These are phyloP conservation scores for Coelastrella sp. DNA, from an alignment of 139 green algal genomes.

Conservation along the genomic window DNA sequence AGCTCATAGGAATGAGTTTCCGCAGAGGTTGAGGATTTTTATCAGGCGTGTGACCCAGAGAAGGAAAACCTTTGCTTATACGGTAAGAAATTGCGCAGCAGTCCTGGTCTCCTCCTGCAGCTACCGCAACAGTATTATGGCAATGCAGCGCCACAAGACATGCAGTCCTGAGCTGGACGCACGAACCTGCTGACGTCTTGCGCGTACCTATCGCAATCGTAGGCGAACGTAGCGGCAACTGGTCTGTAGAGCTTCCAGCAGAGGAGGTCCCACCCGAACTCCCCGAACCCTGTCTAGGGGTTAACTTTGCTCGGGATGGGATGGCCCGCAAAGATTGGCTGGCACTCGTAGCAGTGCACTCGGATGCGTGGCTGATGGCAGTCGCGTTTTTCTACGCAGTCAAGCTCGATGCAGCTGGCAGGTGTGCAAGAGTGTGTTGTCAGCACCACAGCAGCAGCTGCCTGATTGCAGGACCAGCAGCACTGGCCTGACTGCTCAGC, in stretches of 20 bases:
- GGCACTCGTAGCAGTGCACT: conserved; percentile 96
- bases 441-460: background rate
- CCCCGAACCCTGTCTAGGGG: conserved; percentile 97
- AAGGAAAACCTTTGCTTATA: conserved; percentile 99
- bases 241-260: conserved; percentile 93
- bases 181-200: too few relatives aligned
- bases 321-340: conserved; percentile 96
- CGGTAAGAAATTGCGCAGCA: conserved; percentile 62
- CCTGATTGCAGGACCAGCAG: too few relatives aligned
- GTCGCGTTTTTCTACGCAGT: conserved; percentile 97
- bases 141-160: too few relatives aligned
- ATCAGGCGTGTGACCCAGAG: conserved; percentile 85
- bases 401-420: conserved; percentile 86
- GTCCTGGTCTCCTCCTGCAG: background rate
- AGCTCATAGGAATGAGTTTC: background rate
- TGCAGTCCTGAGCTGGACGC: too few relatives aligned
- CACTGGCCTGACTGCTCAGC: too few relatives aligned
- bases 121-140: background rate
- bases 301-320: conserved; percentile 98
- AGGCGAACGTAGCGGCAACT: conserved; percentile 87
- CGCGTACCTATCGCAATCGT: background rate
- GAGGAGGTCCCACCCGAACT: conserved; percentile 98
- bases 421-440: conserved; percentile 45
- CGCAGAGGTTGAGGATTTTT: conserved; percentile 85
- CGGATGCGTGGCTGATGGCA: conserved; percentile 95